Evolutionary conservation across 192 early-diverging fungal genomes (phyloP).

Genomic region (Coemansia sp.): DNA sequence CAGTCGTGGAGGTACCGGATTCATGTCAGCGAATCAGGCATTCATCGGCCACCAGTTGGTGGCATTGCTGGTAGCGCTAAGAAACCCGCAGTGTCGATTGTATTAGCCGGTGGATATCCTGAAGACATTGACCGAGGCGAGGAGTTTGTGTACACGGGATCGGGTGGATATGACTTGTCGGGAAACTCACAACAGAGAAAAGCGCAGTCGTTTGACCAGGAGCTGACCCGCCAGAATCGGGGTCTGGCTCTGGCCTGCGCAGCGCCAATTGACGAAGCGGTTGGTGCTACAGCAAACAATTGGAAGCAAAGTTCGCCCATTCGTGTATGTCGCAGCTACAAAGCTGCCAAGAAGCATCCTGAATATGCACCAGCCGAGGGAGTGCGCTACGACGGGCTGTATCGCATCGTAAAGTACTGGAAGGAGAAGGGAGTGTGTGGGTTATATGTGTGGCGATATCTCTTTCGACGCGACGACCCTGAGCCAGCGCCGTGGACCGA

Average conservation of each 20-base stretch:
- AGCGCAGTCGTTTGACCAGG: slow-evolving; percentile 59
- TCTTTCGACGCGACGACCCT: slow-evolving; percentile 63
- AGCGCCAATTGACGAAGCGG: slow-evolving; percentile 36
- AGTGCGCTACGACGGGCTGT: slow-evolving; percentile 70
- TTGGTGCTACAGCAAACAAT: slow-evolving; percentile 50
- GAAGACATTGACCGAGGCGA: slow-evolving; percentile 68
- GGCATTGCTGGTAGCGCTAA: slow-evolving; percentile 61
- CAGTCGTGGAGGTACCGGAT: slow-evolving; percentile 58
- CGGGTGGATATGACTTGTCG: slow-evolving; percentile 60
- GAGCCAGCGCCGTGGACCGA: slow-evolving; percentile 66
- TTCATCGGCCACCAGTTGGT: slow-evolving; percentile 64
- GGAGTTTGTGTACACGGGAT: slow-evolving; percentile 69
- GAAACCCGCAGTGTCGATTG: slow-evolving; percentile 61
- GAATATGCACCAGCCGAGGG: slow-evolving; percentile 58
- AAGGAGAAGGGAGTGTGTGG: slow-evolving; percentile 51
- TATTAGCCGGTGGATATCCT: slow-evolving; percentile 63
- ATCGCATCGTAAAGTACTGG: slow-evolving; percentile 69
- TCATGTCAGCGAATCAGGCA: slow-evolving; percentile 51
- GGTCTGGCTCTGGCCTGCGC: slow-evolving; percentile 62
- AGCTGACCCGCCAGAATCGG: slow-evolving; percentile 59
- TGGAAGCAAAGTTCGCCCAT: slow-evolving; percentile 60
- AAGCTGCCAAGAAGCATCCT: slow-evolving; percentile 52
- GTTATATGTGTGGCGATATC: slow-evolving; percentile 62
- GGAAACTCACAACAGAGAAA: slow-evolving; percentile 57
- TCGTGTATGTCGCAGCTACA: slow-evolving; percentile 59